Percentiles rank a stretch among this genome's conserved stretches.
phyloP scores from a whole-genome alignment of 345 rosid species.

The Microcos paniculata region DNA sequence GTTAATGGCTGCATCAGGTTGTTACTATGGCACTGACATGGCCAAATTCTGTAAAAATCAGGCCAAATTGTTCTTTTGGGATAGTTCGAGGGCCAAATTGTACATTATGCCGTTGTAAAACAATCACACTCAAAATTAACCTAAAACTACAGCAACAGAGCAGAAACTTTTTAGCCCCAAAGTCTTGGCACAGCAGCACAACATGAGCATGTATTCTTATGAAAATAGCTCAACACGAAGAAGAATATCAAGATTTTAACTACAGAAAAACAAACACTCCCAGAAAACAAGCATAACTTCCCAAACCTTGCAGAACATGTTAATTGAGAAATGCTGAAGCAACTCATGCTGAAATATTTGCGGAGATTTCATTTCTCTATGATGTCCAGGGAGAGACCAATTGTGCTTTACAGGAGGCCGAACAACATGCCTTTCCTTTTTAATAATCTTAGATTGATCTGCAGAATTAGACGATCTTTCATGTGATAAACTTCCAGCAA shows the following conservation, averaged over 20 bases:
- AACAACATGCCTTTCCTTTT: constrained; percentile 77
- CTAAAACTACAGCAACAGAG: constrained; percentile 1
- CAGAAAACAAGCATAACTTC: constrained; percentile 3
- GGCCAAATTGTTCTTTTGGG: no score
- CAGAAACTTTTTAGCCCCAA: not conserved
- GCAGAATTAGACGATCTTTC: constrained; percentile 53
- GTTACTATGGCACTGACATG: no score
- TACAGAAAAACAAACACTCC: not conserved
- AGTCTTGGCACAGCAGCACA: not conserved
- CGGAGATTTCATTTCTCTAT: constrained; percentile 62
- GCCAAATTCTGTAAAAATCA: no score
- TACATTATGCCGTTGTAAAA: no score
- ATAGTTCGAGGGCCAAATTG: no score
- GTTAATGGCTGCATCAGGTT: no score
- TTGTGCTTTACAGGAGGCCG: constrained; percentile 96
- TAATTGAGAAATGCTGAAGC: constrained; percentile 91
- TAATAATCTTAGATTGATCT: constrained; percentile 64
- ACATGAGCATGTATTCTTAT: not conserved
- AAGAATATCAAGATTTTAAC: not conserved
- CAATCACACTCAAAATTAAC: not conserved
- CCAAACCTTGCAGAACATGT: constrained; percentile 97
- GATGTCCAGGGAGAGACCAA: constrained; percentile 89
- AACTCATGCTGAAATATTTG: constrained; percentile 99
- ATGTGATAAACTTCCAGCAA: constrained; percentile 70
- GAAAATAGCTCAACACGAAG: not conserved